A percentile compares a stretch with the other conserved stretches of the same genome.
phyloP scores from a whole-genome alignment of 2,329 filamentous ascomycete genomes.

The Sclerotinia sclerotiorum region DNA sequence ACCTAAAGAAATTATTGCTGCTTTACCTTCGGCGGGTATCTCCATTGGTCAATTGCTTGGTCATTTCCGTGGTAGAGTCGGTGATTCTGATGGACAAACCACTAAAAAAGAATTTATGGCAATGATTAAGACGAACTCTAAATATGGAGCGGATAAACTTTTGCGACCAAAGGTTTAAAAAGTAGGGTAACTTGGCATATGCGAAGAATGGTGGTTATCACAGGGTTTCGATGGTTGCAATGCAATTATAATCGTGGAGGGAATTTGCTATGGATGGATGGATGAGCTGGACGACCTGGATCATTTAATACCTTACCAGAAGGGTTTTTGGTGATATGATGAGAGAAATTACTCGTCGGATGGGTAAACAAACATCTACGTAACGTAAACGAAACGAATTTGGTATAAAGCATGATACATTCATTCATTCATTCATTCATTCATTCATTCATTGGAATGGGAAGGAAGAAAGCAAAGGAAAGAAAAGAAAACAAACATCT shows the following conservation, averaged over 20 bases:
- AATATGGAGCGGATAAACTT: constrained; percentile 57
- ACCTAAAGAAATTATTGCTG: constrained; percentile 54
- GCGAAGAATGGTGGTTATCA: neutral
- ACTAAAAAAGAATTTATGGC: constrained; percentile 57
- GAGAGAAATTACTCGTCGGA: neutral
- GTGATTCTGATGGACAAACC: constrained; percentile 52
- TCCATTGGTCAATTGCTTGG: constrained; percentile 55
- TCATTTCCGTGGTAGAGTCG: constrained; percentile 54
- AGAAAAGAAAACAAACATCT: neutral
- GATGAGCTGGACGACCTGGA: too few relatives aligned
- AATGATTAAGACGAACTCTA: constrained; percentile 56
- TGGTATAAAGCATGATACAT: neutral
- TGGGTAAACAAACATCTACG: neutral
- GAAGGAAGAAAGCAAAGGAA: neutral
- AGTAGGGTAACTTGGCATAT: neutral
- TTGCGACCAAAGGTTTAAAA: constrained; percentile 38
- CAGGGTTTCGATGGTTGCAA: neutral
- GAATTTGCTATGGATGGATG: neutral
- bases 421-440: too few relatives aligned
- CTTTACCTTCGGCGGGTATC: constrained; percentile 54
- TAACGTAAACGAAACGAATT: constrained; percentile 6
- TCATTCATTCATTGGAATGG: neutral
- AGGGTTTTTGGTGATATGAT: constrained; percentile 7
- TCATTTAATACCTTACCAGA: neutral
- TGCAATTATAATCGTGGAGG: neutral